Evolutionary conservation across 2,329 filamentous ascomycete species (phyloP), one percentile per base, ranked within the genome.

Genomic region (Fusarium chuoi): DNA sequence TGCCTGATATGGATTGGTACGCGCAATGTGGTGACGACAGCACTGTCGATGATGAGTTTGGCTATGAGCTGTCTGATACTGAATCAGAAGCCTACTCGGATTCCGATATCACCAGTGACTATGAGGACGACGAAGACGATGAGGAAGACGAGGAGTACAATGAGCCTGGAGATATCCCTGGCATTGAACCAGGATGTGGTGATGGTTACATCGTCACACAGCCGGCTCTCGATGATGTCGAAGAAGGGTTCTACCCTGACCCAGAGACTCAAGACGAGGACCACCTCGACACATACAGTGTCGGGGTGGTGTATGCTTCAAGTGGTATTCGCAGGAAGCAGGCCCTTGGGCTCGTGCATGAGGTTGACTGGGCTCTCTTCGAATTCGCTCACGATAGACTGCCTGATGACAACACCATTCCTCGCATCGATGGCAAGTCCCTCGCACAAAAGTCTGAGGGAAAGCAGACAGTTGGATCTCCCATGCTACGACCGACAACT

Each of bases 281-380:
- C 66, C 93, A 98, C 74, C 87, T 98, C 2, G 90, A 93, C 49
- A 94, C 92, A 0, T 96, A 93, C 77, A 89, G 91, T 20, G 86
- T 98, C 3, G 96, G 96, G 7, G 91, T 94, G 77, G 87, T 98
- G 8, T 94, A 97, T 78, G 96, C 96, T 1, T 97, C 94, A 0
- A 98, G 95, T 28, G 96, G 96, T 12, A 93, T 98, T 66, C 91
- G 94, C 9, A 90, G 96, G 36, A 92, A 93, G 58, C 88, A 92
- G 61, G 88, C 90, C 67, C 87, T 92, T 69, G 91, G 92, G 9
- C 85, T 97, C 30, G 86, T 94, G 11, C 96, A 98, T 80, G 96
- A 98, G 81, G 95, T 98, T 49, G 96, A 98, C 81, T 98, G 96
- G 96, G 95, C 95, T 0, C 85, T 98, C 6, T 95, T 98, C 76